These are phyloP conservation scores for Clavispora santaluciae DNA, from an alignment of 805 yeast species.

Conservation along the genomic window DNA sequence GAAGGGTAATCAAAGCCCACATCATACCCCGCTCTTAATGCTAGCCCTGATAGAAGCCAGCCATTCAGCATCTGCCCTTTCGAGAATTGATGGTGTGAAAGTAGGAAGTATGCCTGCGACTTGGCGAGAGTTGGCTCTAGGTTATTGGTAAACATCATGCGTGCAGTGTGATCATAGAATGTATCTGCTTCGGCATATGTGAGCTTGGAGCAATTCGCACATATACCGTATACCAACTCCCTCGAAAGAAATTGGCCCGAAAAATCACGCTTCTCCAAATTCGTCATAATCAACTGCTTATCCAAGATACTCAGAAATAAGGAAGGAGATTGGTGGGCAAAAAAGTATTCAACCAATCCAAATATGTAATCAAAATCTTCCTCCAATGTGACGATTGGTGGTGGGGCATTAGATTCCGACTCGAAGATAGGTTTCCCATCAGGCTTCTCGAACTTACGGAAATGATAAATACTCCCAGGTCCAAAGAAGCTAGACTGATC, in stretches of 20 bases:
- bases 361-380: constrained; percentile 11
- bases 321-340: constrained; percentile 6
- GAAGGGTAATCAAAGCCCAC: constrained; percentile 12
- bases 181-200: constrained; percentile 12
- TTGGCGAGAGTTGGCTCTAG: constrained; percentile 10
- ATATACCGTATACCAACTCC: constrained; percentile 13
- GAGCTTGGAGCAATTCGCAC: constrained; percentile 10
- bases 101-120: constrained; percentile 12
- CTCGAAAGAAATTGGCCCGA: constrained; percentile 7
- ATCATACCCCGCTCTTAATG: constrained; percentile 12
- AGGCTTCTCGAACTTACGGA: constrained; percentile 1
- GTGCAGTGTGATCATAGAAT: constrained; percentile 8
- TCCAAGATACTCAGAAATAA: constrained; percentile 9
- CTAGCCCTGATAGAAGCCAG: constrained; percentile 14
- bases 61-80: constrained; percentile 15
- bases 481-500: constrained; percentile 13
- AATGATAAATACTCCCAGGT: constrained; percentile 15
- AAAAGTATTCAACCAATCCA: constrained; percentile 9
- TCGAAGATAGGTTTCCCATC: constrained; percentile 4
- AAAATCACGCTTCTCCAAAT: constrained; percentile 7
- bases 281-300: constrained; percentile 6
- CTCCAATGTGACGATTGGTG: constrained; percentile 6
- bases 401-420: not conserved
- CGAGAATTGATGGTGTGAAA: constrained; percentile 12
- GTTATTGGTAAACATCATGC: constrained; percentile 6